These are phyloP conservation scores for Sporisorium scitamineum DNA, from an alignment of 1,284 basidiomycete genomes.

Conservation along the genomic window DNA sequence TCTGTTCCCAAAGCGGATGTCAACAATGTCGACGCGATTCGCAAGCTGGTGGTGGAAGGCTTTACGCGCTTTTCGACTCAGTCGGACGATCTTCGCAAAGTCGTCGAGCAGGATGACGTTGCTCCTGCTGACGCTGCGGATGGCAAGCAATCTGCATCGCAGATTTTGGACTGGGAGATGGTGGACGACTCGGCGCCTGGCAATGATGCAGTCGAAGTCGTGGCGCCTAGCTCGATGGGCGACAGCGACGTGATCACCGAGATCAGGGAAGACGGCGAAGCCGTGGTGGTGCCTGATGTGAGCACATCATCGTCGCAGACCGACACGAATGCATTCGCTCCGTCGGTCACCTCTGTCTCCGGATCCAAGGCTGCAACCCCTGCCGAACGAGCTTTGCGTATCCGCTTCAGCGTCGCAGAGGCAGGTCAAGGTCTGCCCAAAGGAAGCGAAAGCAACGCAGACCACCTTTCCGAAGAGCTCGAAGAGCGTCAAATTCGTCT, in stretches of 20 bases:
- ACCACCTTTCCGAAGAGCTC: constrained; percentile 53
- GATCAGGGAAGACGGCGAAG: constrained; percentile 50
- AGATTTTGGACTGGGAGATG: constrained; percentile 53
- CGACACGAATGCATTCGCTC: neutral
- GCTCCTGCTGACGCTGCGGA: neutral
- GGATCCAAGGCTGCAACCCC: constrained; percentile 4
- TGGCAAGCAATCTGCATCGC: constrained; percentile 4
- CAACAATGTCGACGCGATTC: constrained; percentile 46
- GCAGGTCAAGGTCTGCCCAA: constrained; percentile 46
- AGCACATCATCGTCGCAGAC: neutral
- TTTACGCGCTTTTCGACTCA: constrained; percentile 45
- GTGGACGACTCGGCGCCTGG: constrained; percentile 30
- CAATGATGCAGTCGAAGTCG: constrained; percentile 27
- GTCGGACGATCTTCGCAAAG: constrained; percentile 22
- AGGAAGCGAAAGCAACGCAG: constrained; percentile 50
- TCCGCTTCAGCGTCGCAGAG: constrained; percentile 46
- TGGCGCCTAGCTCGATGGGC: constrained; percentile 13
- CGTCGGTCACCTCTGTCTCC: neutral
- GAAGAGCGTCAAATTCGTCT: constrained; percentile 44
- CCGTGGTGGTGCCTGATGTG: constrained; percentile 39
- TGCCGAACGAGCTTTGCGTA: constrained; percentile 16
- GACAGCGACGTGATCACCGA: constrained; percentile 47
- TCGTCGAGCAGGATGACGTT: constrained; percentile 13
- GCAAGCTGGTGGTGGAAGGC: constrained; percentile 44
- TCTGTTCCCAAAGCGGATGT: constrained; percentile 48